Evolutionary conservation across 768 basidiomycete genomes (phyloP).

Genomic region (Amanita rimosa): DNA sequence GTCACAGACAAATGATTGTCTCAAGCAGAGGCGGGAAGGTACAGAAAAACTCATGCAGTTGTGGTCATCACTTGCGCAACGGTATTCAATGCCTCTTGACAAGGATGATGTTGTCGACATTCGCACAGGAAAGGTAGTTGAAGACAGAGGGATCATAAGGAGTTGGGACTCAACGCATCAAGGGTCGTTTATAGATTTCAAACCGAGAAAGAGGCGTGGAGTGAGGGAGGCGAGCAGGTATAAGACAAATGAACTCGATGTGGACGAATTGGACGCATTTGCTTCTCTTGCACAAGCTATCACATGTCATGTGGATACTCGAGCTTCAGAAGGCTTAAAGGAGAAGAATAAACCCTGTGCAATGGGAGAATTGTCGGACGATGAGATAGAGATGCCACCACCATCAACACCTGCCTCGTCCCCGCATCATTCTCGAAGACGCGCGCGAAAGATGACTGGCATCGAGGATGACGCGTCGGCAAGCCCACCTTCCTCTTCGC

Average conservation of each 20-base stretch:
- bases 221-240: conserved; percentile 33
- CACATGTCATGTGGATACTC: no score
- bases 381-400: conserved; percentile 22
- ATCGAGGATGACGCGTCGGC: neutral
- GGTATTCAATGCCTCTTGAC: conserved; percentile 54
- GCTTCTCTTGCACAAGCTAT: neutral
- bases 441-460: neutral
- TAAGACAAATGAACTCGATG: conserved; percentile 39
- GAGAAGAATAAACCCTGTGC: no score
- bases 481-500: neutral
- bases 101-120: conserved; percentile 77
- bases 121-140: conserved; percentile 44
- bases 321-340: no score
- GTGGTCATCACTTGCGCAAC: conserved; percentile 60
- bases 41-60: conserved; percentile 43
- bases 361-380: conserved; percentile 25
- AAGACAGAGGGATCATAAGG: conserved; percentile 56
- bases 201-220: conserved; percentile 20
- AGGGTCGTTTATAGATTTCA: conserved; percentile 33
- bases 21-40: conserved; percentile 45
- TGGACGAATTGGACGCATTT: conserved; percentile 51
- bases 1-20: conserved; percentile 25
- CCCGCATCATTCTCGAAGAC: no score
- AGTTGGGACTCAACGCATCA: conserved; percentile 29
- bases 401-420: no score